These are phyloP conservation scores for Gossypium lobatum DNA, from an alignment of 441 rosid genomes.

Conservation along the genomic window DNA sequence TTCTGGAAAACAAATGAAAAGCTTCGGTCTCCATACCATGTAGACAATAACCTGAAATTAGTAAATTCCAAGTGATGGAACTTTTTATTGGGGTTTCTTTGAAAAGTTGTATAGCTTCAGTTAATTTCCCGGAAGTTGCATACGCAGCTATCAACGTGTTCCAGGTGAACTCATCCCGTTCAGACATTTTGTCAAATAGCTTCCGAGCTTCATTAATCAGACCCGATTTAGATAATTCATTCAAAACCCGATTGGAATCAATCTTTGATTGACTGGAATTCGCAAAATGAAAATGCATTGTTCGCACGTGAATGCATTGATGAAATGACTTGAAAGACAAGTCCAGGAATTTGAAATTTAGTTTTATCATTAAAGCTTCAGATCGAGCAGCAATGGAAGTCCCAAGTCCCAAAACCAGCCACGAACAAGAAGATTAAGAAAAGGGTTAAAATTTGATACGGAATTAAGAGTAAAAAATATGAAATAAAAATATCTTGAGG, in stretches of 20 bases:
- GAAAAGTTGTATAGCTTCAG: conserved; percentile 53
- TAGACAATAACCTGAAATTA: conserved; percentile 65
- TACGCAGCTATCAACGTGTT: conserved; percentile 76
- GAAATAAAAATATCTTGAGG: background rate
- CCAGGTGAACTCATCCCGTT: conserved; percentile 70
- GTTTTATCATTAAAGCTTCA: conserved; percentile 28
- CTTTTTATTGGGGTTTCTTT: conserved; percentile 42
- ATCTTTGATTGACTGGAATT: conserved; percentile 22
- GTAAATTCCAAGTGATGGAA: conserved; percentile 69
- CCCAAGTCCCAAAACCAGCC: background rate
- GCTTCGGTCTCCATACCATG: conserved; percentile 45
- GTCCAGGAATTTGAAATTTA: conserved; percentile 13
- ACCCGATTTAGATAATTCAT: conserved; percentile 43
- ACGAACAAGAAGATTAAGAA: background rate
- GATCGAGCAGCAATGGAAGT: background rate
- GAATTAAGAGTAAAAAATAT: background rate
- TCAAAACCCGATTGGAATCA: conserved; percentile 35
- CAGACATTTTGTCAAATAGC: conserved; percentile 62
- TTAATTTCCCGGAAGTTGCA: conserved; percentile 54
- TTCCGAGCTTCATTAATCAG: conserved; percentile 56
- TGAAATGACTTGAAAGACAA: conserved; percentile 5
- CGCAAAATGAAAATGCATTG: conserved; percentile 11
- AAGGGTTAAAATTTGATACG: background rate
- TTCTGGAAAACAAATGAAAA: conserved; percentile 49
- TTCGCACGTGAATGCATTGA: background rate